These are phyloP conservation scores for Neophaeococcomyces mojaviensis DNA, from an alignment of 2,329 filamentous ascomycete species.

Conservation along the genomic window DNA sequence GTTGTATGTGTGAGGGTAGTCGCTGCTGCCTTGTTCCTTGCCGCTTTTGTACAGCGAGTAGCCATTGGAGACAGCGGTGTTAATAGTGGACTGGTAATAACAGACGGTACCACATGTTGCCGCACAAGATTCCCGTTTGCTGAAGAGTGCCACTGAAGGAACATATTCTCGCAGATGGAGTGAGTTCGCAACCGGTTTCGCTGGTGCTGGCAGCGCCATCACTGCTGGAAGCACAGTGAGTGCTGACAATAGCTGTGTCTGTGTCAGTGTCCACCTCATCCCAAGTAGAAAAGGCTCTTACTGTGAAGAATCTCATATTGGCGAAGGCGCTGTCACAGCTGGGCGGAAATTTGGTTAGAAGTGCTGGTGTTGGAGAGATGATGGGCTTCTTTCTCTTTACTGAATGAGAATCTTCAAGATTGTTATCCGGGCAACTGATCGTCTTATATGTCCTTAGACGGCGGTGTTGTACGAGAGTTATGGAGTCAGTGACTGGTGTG, in stretches of 20 bases:
- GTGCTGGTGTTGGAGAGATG: background rate
- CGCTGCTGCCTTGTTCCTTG: conserved; percentile 45
- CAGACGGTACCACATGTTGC: conserved; percentile 46
- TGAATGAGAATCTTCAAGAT: too few relatives aligned
- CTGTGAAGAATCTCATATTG: conserved; percentile 7
- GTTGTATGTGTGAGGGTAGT: conserved; percentile 52
- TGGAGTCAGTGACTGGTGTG: background rate
- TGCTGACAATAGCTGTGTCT: background rate
- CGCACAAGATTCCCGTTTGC: conserved; percentile 38
- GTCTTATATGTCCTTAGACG: too few relatives aligned
- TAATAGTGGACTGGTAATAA: conserved; percentile 46
- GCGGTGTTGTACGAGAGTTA: too few relatives aligned
- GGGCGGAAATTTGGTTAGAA: background rate
- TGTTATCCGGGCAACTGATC: too few relatives aligned
- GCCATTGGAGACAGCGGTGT: conserved; percentile 34
- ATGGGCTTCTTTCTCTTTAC: background rate
- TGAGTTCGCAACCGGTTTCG: background rate
- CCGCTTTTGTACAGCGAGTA: conserved; percentile 46
- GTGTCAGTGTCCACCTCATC: background rate
- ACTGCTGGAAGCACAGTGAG: conserved; percentile 1
- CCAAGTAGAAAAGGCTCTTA: background rate
- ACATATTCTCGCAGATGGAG: background rate
- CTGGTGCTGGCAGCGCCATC: conserved; percentile 2
- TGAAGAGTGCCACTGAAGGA: conserved; percentile 17
- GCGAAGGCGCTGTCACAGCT: too few relatives aligned